phyloP scores from a whole-genome alignment of 352 stramenopile species.

The Pythium periplocum region DNA sequence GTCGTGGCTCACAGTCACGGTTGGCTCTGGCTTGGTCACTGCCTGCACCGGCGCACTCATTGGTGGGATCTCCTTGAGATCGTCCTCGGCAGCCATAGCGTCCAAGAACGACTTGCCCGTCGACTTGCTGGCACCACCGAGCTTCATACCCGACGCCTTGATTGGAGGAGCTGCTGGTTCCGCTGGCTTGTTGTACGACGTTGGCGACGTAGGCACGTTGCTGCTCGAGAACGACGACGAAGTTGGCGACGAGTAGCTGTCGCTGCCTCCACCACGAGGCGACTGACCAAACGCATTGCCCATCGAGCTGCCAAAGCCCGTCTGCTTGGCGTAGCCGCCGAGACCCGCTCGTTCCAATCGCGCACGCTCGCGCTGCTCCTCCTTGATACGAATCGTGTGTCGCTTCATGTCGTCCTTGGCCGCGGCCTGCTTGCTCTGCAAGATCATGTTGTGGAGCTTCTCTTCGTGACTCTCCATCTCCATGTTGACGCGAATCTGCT shows the following conservation, averaged over 20 bases:
- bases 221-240: slow-evolving; percentile 21
- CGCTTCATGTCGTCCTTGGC: slow-evolving; percentile 89
- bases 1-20: slow-evolving; percentile 67
- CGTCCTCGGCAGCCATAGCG: slow-evolving; percentile 81
- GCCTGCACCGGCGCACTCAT: slow-evolving; percentile 69
- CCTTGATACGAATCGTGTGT: slow-evolving; percentile 83
- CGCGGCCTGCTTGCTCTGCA: slow-evolving; percentile 92
- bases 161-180: slow-evolving; percentile 35
- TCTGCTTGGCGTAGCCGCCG: slow-evolving; percentile 48
- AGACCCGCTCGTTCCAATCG: slow-evolving; percentile 70
- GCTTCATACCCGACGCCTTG: slow-evolving; percentile 41
- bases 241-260: slow-evolving; percentile 27
- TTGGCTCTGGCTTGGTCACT: slow-evolving; percentile 50
- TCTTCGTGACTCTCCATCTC: slow-evolving; percentile 99
- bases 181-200: slow-evolving; percentile 49
- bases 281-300: slow-evolving; percentile 63
- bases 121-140: slow-evolving; percentile 31
- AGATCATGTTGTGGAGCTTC: slow-evolving; percentile 97
- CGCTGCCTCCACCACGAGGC: slow-evolving; percentile 34
- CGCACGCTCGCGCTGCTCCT: slow-evolving; percentile 81
- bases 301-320: slow-evolving; percentile 68
- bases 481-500: slow-evolving; percentile 95
- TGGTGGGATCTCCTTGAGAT: slow-evolving; percentile 80
- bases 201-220: slow-evolving; percentile 53
- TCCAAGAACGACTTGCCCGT: slow-evolving; percentile 83